Evolutionary conservation across 331 rosid genomes (phyloP), one percentile per base, ranked within the genome.

Genomic region (Pyrus hybrid): DNA sequence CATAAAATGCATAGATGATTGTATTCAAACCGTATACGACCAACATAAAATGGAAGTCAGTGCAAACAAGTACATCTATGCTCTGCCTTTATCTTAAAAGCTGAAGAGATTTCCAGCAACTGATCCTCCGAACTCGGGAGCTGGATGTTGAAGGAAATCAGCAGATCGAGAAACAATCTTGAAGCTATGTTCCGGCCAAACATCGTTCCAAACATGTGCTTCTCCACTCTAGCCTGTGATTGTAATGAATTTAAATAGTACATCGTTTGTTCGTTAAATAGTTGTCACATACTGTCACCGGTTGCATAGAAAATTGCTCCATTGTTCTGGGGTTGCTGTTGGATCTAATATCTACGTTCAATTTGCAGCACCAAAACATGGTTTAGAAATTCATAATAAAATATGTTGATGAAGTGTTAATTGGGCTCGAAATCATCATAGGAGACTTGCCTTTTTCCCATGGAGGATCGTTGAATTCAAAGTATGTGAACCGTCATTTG

Each of bases 191-290:
- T 49, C 57, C 4, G 21, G 57, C 21, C 21, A 17, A 51, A 51
- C 57, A 51, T 51, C 10, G 57, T 6, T 51, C 9, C 10, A 51
- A 17, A 6, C 57, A 17, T 17, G 57, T 7, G 9, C 56, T 16
- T 17, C n/a, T 35, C 43, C 43, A 8, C 43, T 37, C 43, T 8
- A 37, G 12, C 45, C 45, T 0, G 1, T 37, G 1, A 37, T 37
- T 37, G 45, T 37, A 37, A 37, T 37, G 13, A 37, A 37, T 37
- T 37, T 9, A 9, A 37, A 37, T 49, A 49, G n/a, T 49, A 5
- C 7, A 49, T 5, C 0, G 8, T 0, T 0, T 3, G 18, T 16
- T 1, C 8, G 0, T 16, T 6, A 49, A 37, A 49, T 49, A 49
- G 56, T 49, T 16, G 56, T 49, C 8, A 49, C n/a, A 16, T 47